Evolutionary conservation across 139 green algal genomes (phyloP), one percentile per base, ranked within the genome.

Genomic region (Picochlorum sp.): DNA sequence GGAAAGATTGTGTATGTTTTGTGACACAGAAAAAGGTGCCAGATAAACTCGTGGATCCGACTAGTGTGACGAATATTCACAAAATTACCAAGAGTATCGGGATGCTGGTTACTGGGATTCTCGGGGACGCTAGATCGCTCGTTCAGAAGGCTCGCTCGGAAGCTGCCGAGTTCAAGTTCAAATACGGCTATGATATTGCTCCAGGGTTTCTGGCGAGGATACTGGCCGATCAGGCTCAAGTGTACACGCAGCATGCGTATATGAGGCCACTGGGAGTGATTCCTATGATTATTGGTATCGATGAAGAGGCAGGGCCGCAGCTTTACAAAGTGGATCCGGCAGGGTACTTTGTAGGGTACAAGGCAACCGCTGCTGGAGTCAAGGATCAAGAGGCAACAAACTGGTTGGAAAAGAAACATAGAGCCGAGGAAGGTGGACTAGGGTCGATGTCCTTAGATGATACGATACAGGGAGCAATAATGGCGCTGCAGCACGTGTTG

Each of bases 261-360:
- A 96, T 94, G 85, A 72, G 88, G 7, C 88, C 88, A 5, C 57
- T 96, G 62, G 88, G 74, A 14, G 88, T 94, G 25, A 77, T 94
- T 28, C 74, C 82, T 44, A 96, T 97, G 26, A 65, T 98, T 3
- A 73, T 89, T 18, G 85, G 81, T 51, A 89, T 98, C 30, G 92
- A 98, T 45, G 92, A 98, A 63, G 92, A 98, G 76, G 37, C 64
- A 1, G 92, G 92, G 0, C 89, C 92, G 14, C 82, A 90, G 75
- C 86, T 99, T 26, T 98, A 89, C 75, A 98, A 97, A 72, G 85
- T 92, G 16, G 93, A 99, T 69, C 93, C 93, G 22, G 93, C 93
- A 2, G 93, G 93, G 28, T 98, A 96, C 67, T 97, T 81, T 50
- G 93, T 96, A 1, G 93, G 93, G 7, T 99, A 99, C 83, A 97